Conservation (phyloP, 2,329 filamentous ascomycete species). For the Phialophora tarda region DNA sequence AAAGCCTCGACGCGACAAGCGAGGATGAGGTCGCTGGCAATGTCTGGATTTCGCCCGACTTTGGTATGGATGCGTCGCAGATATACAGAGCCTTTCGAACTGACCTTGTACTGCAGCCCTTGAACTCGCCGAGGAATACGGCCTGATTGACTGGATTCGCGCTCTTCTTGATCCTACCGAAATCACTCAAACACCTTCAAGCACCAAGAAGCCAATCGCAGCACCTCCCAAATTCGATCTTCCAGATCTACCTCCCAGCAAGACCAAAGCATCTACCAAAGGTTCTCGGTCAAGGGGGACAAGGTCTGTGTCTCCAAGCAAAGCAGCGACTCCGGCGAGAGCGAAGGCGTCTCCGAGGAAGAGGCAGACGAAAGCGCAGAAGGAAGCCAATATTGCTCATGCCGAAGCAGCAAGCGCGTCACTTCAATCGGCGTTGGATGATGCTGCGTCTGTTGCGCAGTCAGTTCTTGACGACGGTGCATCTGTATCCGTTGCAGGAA, state of each 20-base stretch:
- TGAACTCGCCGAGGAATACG: constrained; percentile 82
- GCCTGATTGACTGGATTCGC: constrained; percentile 82
- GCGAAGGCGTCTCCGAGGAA: constrained; percentile 60
- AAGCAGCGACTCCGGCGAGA: constrained; percentile 42
- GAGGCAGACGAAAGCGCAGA: constrained; percentile 56
- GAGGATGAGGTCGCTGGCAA: constrained; percentile 94
- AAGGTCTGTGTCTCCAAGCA: constrained; percentile 64
- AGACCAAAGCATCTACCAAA: constrained; percentile 42
- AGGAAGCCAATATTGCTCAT: constrained; percentile 56
- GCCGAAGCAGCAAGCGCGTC: constrained; percentile 56
- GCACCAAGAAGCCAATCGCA: constrained; percentile 75
- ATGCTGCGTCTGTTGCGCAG: constrained; percentile 49
- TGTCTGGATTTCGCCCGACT: constrained; percentile 86
- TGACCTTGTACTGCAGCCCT: constrained; percentile 65
- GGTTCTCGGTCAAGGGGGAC: constrained; percentile 55
- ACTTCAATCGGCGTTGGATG: constrained; percentile 56
- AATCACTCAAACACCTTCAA: constrained; percentile 70
- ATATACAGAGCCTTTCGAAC: constrained; percentile 29
- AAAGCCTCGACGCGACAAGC: constrained; percentile 77
- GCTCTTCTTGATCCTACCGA: constrained; percentile 90
- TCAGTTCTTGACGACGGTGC: constrained; percentile 54
- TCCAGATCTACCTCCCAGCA: constrained; percentile 61
- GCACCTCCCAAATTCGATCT: constrained; percentile 81
- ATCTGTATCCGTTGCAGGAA: constrained; percentile 38
- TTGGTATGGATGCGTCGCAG: constrained; percentile 55